Base-by-base conservation (phyloP, 495 filamentous ascomycete genomes). In the Penicillium soppii region DNA sequence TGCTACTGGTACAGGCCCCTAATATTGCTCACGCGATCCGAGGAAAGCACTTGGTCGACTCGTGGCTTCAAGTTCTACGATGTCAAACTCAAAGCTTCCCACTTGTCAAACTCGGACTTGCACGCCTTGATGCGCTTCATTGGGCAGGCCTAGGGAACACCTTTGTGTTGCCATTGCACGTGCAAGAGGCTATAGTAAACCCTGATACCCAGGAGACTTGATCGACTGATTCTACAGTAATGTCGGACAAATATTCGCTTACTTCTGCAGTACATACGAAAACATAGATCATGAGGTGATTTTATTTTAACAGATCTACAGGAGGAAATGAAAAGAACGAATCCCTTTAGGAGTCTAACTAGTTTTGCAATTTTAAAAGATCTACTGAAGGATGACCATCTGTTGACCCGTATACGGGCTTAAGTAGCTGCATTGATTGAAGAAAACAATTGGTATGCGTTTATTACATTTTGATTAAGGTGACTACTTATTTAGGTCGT, bases 1-100 rank as follows among this genome's bases (percentile, higher is more conserved):
- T 72, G 7, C 56, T 72, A 3, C 52, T 72, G 4, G 58, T 72
- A 8, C 69, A 72, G 53, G 65, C 69, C 1, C 69, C 69, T 1
- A 67, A 58, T 27, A 37, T 26, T n/a, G 57, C 63, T 2, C 69
- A 66, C 45, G 69, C 65, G 5, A 32, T 50, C 0, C 63, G 60
- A 30, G 60, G 58, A 5, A 70, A 67, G 32, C 55, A 66, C 16
- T 43, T 72, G 2, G 58, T 70, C n/a, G 60, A 72, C 9, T 64
- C 57, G 6, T 72, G 67, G 69, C 47, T 63, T 21, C 63, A 59
- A 10, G 62, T 64, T 8, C 46, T 72, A 2, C 57, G 66, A 5
- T 62, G 59, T 22, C 67, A 70, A 39, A 66, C 62, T 12, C 53
- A 49, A 16, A 65, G 66, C 23, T 67, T 66, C 32, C 44, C 63